Percentiles rank a stretch among this genome's conserved stretches.
phyloP scores from a whole-genome alignment of 345 rosid species.

The Sisymbrium irio region DNA sequence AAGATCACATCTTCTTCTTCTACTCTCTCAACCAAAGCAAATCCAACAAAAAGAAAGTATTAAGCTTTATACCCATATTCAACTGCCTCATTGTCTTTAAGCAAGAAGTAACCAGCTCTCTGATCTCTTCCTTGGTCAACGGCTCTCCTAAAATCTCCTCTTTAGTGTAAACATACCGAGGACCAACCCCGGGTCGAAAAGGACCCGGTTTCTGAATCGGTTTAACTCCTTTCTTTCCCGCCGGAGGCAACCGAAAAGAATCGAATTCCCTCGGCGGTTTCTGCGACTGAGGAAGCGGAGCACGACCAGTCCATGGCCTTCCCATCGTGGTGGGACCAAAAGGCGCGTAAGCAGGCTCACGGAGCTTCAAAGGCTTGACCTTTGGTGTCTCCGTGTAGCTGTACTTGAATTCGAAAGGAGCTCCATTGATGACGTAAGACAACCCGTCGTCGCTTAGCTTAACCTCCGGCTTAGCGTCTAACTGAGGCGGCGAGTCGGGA shows the following conservation, averaged over 20 bases:
- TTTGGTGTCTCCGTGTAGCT: constrained; percentile 95
- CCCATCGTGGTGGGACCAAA: constrained; percentile 80
- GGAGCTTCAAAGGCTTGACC: constrained; percentile 65
- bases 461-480: constrained; percentile 44
- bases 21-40: neutral
- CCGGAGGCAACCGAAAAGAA: constrained; percentile 75
- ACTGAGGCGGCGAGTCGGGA: constrained; percentile 27
- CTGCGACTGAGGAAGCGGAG: constrained; percentile 72
- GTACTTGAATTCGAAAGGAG: constrained; percentile 93
- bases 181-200: constrained; percentile 67
- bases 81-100: constrained; percentile 61
- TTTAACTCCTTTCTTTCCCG: constrained; percentile 79
- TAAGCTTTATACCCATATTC: constrained; percentile 67
- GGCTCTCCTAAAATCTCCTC: constrained; percentile 94
- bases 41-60: neutral
- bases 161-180: constrained; percentile 64
- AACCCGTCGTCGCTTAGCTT: constrained; percentile 63
- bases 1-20: constrained; percentile 1
- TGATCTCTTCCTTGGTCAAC: constrained; percentile 61
- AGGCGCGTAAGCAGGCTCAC: constrained; percentile 78
- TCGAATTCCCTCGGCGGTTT: constrained; percentile 84
- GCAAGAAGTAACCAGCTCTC: constrained; percentile 56
- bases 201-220: constrained; percentile 93
- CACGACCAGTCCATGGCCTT: constrained; percentile 96
- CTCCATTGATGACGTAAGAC: constrained; percentile 72